phyloP scores from a whole-genome alignment of 164 flowering plant genomes.

The Dillenia suffruticosa region DNA sequence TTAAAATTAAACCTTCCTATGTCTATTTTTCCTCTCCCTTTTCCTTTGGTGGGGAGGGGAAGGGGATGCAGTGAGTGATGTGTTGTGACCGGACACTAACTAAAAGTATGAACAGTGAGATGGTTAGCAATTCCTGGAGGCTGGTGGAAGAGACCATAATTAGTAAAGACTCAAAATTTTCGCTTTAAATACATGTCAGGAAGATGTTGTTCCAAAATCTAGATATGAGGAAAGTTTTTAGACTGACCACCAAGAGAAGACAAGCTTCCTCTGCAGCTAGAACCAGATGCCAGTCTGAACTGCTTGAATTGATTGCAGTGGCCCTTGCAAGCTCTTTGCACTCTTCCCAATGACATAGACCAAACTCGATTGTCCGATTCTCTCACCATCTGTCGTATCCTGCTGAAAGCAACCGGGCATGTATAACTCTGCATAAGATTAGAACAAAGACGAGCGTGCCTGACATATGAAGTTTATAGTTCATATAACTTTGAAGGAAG shows the following conservation, averaged over 20 bases:
- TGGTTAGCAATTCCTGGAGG: neutral
- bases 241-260: conserved; percentile 31
- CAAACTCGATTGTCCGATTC: conserved; percentile 9
- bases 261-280: conserved; percentile 19
- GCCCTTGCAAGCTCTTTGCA: conserved; percentile 49
- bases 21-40: too few relatives aligned
- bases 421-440: conserved; percentile 41
- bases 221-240: neutral
- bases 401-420: conserved; percentile 36
- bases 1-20: too few relatives aligned
- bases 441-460: conserved; percentile 61
- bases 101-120: neutral
- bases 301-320: conserved; percentile 42
- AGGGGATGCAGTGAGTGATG: too few relatives aligned
- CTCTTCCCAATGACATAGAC: conserved; percentile 47
- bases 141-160: neutral
- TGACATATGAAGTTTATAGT: too few relatives aligned
- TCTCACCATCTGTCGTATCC: conserved; percentile 7
- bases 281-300: conserved; percentile 24
- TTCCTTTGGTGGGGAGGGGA: too few relatives aligned
- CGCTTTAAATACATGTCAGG: neutral
- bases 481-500: conserved; percentile 34
- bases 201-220: neutral
- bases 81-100: too few relatives aligned
- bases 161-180: neutral